Base-by-base conservation (phyloP, 2,329 filamentous ascomycete genomes). In the Epichloe elymi region DNA sequence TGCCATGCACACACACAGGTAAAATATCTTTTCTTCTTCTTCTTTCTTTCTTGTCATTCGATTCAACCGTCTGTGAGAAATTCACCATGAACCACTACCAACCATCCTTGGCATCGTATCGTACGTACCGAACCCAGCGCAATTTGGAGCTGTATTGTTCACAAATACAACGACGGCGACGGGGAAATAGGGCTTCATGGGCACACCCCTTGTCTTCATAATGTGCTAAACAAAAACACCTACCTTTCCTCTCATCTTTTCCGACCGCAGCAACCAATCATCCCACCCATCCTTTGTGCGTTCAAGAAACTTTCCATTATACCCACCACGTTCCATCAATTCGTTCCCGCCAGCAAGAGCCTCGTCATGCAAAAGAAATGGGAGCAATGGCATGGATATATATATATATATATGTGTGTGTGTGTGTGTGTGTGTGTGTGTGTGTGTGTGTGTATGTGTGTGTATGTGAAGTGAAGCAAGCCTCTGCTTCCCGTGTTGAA, bases 201-300 rank as follows among this genome's bases (percentile, higher is more conserved):
- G 33, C n/a, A 20, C 20, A 20, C 20, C 38, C 43, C 17, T 37
- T 20, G 39, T 39, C 44, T 47, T 51, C 49, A 36, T 41, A 20
- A 51, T 38, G 33, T 42, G 49, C 49, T 40, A 49, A 49, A 33
- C 26, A 44, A 14, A 50, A n/a, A 36, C 40, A 7, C 33, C n/a
- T n/a, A 30, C 17, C 11, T 23, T 46, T 12, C 17, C 5, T 26
- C 35, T 15, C 48, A 39, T 30, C 20, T n/a, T 7, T 26, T 17
- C 36, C 41, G 12, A 20, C 36, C 23, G 12, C 15, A 40, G 19
- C 19, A 20, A 17, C 33, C 41, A 40, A 23, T 30, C 15, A 17
- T 26, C 26, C 26, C 8, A 11, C 26, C 26, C 41, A 30, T 43
- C 14, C 23, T 14, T 30, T 30, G 41, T 3, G 41, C 20, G 23